phyloP scores from a whole-genome alignment of 2,329 filamentous ascomycete species.

The Aureobasidium sp. region DNA sequence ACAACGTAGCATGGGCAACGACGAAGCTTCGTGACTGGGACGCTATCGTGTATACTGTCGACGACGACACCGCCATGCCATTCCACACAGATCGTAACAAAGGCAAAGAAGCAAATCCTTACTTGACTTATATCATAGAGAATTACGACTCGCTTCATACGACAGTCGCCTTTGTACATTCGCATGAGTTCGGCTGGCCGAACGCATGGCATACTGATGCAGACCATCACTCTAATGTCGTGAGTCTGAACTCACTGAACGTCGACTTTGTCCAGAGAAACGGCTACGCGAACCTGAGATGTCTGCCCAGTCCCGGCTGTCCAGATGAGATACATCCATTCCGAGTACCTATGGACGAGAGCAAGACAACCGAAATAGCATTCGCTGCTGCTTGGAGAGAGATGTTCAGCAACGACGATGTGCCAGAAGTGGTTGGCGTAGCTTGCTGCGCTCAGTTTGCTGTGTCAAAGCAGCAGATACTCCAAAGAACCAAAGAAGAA shows the following conservation, averaged over 20 bases:
- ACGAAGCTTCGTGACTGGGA: constrained; percentile 41
- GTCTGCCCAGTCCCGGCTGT: constrained; percentile 22
- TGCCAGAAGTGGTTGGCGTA: constrained; percentile 21
- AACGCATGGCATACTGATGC: constrained; percentile 27
- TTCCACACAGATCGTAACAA: constrained; percentile 30
- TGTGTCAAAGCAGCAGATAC: constrained; percentile 49
- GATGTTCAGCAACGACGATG: constrained; percentile 23
- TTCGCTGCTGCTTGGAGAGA: constrained; percentile 9
- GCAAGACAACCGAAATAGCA: constrained; percentile 19
- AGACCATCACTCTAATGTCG: constrained; percentile 22
- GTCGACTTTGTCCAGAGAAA: constrained; percentile 21
- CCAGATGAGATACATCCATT: constrained; percentile 22
- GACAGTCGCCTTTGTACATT: constrained; percentile 27
- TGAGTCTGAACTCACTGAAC: constrained; percentile 22
- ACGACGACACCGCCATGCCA: constrained; percentile 20
- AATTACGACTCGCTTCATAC: constrained; percentile 33
- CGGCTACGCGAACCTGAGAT: constrained; percentile 27
- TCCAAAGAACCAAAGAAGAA: constrained; percentile 42
- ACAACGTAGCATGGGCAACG: constrained; percentile 41
- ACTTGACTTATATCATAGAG: constrained; percentile 42
- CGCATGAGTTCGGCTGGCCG: constrained; percentile 23
- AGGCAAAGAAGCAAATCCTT: constrained; percentile 41
- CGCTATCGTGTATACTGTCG: constrained; percentile 38
- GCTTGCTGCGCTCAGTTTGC: constrained; percentile 51
- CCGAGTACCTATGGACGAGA: constrained; percentile 18